phyloP scores from a whole-genome alignment of 2,329 filamentous ascomycete genomes.

The Aspergillus caelatus region DNA sequence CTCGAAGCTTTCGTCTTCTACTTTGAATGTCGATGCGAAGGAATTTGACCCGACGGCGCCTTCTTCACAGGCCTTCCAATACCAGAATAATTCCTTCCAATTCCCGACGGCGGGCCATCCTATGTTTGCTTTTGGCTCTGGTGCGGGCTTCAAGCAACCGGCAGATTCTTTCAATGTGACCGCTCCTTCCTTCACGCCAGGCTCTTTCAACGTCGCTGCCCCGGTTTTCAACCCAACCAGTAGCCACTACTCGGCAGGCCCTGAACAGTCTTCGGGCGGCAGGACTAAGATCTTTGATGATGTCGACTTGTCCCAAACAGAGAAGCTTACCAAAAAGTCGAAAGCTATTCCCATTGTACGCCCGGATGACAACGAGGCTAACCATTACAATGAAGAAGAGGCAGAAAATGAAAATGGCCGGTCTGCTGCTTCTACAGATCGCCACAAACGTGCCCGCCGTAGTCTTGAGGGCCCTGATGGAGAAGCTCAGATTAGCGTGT shows the following conservation, averaged over 20 bases:
- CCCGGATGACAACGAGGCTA: constrained; percentile 58
- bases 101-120: constrained; percentile 35
- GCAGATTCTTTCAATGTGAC: constrained; percentile 66
- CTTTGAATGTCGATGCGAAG: constrained; percentile 84
- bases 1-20: constrained; percentile 72
- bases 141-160: constrained; percentile 33
- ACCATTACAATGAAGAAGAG: constrained; percentile 39
- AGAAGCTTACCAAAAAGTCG: constrained; percentile 69
- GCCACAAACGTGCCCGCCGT: constrained; percentile 74
- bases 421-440: constrained; percentile 64
- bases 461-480: constrained; percentile 68
- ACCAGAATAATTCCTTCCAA: constrained; percentile 47
- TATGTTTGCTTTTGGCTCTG: constrained; percentile 33
- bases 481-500: constrained; percentile 71
- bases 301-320: constrained; percentile 64
- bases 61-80: constrained; percentile 48
- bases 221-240: constrained; percentile 70
- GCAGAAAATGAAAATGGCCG: constrained; percentile 64
- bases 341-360: constrained; percentile 83
- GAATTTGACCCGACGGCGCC: constrained; percentile 72
- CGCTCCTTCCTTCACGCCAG: constrained; percentile 71
- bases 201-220: constrained; percentile 73
- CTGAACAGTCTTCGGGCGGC: constrained; percentile 23
- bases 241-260: constrained; percentile 29
- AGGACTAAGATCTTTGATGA: constrained; percentile 66